phyloP scores from a whole-genome alignment of 176 grass and related monocot genomes.

The Hordeum marinum region DNA sequence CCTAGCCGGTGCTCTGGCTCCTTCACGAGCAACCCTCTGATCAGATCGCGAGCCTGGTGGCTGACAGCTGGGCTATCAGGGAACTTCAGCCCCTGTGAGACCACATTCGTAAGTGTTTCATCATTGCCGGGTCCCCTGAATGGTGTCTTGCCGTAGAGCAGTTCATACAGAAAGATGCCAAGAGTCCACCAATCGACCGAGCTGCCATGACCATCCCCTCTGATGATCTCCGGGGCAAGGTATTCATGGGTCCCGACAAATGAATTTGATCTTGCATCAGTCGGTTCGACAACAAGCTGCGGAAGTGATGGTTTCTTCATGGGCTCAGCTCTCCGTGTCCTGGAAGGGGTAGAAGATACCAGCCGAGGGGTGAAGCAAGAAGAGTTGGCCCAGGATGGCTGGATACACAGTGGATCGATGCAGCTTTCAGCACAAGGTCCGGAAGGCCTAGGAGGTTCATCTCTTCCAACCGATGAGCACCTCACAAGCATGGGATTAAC shows the following conservation, averaged over 20 bases:
- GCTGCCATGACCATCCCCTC: slow-evolving; percentile 96
- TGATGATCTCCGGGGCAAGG: slow-evolving; percentile 91
- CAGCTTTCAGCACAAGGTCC: slow-evolving; percentile 89
- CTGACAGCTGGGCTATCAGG: slow-evolving; percentile 63
- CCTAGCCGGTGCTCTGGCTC: slow-evolving; percentile 81
- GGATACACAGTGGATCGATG: slow-evolving; percentile 88
- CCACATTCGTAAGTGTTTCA: slow-evolving; percentile 79
- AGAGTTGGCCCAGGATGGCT: slow-evolving; percentile 72
- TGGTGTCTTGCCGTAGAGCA: slow-evolving; percentile 76
- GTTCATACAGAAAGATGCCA: slow-evolving; percentile 86
- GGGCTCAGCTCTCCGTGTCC: slow-evolving; percentile 34
- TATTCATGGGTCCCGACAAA: slow-evolving; percentile 97
- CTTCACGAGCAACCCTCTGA: slow-evolving; percentile 83
- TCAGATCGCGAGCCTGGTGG: slow-evolving; percentile 70
- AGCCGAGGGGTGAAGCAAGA: slow-evolving; percentile 94
- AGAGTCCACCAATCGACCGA: slow-evolving; percentile 98
- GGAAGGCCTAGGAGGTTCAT: slow-evolving; percentile 67
- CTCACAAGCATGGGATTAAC: slow-evolving; percentile 82
- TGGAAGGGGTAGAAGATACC: slow-evolving; percentile 45
- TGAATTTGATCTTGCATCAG: slow-evolving; percentile 81
- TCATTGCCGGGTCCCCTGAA: slow-evolving; percentile 81
- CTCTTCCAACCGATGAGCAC: slow-evolving; percentile 63
- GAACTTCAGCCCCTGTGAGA: slow-evolving; percentile 76
- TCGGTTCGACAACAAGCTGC: slow-evolving; percentile 88
- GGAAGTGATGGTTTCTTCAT: slow-evolving; percentile 61